Base-by-base conservation (phyloP, 169 alveolate species). In the Cryptosporidium bovis region DNA sequence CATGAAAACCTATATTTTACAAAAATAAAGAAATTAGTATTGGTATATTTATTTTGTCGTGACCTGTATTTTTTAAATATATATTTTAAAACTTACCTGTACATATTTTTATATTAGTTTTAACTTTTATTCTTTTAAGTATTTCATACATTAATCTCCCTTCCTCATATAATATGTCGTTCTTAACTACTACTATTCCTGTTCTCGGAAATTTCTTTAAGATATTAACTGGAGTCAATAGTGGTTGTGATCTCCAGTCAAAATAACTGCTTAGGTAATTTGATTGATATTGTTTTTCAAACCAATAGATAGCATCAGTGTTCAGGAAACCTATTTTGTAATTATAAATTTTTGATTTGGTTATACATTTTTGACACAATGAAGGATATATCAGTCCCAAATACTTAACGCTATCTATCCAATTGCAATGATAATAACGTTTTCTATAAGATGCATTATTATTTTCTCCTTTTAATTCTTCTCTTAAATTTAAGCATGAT, bases 181-280 rank as follows among this genome's bases (percentile, higher is more conserved):
- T 71, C 18, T 71, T 71, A 46, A 71, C 27, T 27, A 71, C 7
- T 36, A 71, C 84, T 51, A 71, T 71, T 29, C 67, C 44, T 15
- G 84, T 71, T 15, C 16, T 71, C 27, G 84, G 84, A 46, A 71
- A 56, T 34, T 56, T 71, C 15, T 64, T 51, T 10, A 71, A 51
- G 12, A 71, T 56, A 31, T 56, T 36, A n/a, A 66, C 66, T 12
- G 84, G 84, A 18, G 84, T 50, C 24, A 71, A n/a, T 55, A 71
- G 36, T 15, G 84, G 84, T 24, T 71, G 84, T 24, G 84, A 55
- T 71, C 84, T 71, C 84, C 84, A 71, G 33, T 71, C 84, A 16
- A 71, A 71, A 40, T 71, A 56, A 31, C 18, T 56, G 20, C 51
- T 66, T 24, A 71, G 10, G 27, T 71, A 71, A 27, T 36, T 71